Evolutionary conservation across 1,284 basidiomycete species (phyloP), one percentile per base, ranked within the genome.

Genomic region (Exsudoporus floridanus): DNA sequence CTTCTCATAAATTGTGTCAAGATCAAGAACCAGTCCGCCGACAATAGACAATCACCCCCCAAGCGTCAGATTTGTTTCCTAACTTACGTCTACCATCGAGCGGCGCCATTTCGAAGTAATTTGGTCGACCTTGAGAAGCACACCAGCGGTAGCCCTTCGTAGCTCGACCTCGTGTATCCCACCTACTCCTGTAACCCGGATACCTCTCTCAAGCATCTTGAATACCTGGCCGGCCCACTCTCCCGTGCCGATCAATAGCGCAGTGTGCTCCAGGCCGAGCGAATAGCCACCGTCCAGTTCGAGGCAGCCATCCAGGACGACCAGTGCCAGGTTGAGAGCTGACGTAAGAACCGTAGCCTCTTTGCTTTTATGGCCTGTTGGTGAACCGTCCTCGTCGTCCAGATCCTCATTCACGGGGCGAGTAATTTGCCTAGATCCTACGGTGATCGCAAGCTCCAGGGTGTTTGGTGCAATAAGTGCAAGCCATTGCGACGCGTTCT

Each of bases 201-300:
- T 67, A 0, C 92, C 91, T 49, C 78, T 78, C 57, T 90, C 90
- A 52, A 93, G 68, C 31, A 67, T 69, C 7, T 76, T 72, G 61
- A 95, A 90, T 3, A 94, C 76, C 35, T 75, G 76, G 7, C 77
- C 77, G 1, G 90, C 91, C 93, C 93, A 97, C 64, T 94, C 90
- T 9, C 85, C 84, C 1, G 81, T 72, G 1, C 86, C 86, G 18
- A 90, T 69, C n/a, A 96, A 64, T 19, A 94, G 71, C 21, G 78
- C 72, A 0, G 86, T 81, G 60, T 90, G 82, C 46, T 93, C 90
- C 34, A 89, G 73, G n/a, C 87, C 80, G 30, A 98, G 70, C 1
- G 83, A 79, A 33, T 81, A 77, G 0, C 94, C 94, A 3, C 76
- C 80, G 58, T 98, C 94, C 7, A 90, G 66, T 36, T 91, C 86